Evolutionary conservation across 2,329 filamentous ascomycete genomes (phyloP), one percentile per base, ranked within the genome.

Genomic region (Aspergillus candidus): DNA sequence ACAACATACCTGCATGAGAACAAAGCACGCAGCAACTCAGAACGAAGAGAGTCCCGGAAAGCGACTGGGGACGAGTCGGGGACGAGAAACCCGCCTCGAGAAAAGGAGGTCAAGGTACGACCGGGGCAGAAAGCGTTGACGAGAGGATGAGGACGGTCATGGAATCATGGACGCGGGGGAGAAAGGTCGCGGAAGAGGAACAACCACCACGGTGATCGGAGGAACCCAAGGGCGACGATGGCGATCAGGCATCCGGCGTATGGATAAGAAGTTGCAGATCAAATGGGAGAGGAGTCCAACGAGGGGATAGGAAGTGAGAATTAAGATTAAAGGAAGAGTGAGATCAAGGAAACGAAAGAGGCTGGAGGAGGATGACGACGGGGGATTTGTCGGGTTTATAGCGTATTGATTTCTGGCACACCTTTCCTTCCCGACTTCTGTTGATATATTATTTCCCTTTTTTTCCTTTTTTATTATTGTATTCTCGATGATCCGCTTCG

Each of bases 151-250:
- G 48, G 61, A 55, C 44, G 49, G 46, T 55, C 52, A 55, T 55
- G 52, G 47, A 55, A 54, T 64, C 67, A 70, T 70, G 58, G 65
- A 68, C 66, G 63, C 66, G 65, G 63, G 65, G 57, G 53, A 54
- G 40, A 55, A 51, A 48, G 44, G 51, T 44, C 41, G 40, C 47
- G 35, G 53, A 48, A 49, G 48, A 50, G 47, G 43, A 51, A 49
- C 44, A 47, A 50, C 53, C 54, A 57, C 53, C 47, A 45, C 46
- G 44, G 49, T 47, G 43, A 49, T 22, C 37, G 45, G 46, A 44
- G 45, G 47, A 49, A 48, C 45, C 46, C 42, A 40, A 48, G 38
- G 39, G 43, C 40, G 43, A 47, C 38, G 45, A 47, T 48, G 50
- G 50, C 41, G 47, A 43, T 44, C 49, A 51, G 49, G 49, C 55